Evolutionary conservation across 2,329 filamentous ascomycete species (phyloP), one percentile per base, ranked within the genome.

Genomic region (Catunica adiposa): DNA sequence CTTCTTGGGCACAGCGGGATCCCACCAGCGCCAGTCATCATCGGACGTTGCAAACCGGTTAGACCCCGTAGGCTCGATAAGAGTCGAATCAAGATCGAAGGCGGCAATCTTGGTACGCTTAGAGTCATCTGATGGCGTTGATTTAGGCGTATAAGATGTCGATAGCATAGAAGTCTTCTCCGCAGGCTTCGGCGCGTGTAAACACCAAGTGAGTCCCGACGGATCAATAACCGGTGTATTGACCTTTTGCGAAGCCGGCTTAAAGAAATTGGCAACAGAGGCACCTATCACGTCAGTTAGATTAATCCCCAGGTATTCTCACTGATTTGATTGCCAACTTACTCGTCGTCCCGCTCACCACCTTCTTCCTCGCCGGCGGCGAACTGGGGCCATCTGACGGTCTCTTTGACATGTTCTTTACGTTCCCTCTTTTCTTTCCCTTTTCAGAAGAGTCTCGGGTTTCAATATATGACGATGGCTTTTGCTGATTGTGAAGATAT

Each of bases 1-100:
- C 54, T 71, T 78, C 0, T 67, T 68, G 1, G 88, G 87, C 0
- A 97, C 85, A 17, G 70, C 74, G 14, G 69, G 62, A 66, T 94
- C 72, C 88, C 89, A 97, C 92, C 92, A 98, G 66, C 86, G 88
- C 92, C 92, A 98, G 65, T 97, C 90, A 3, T 73, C 72, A 0
- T 82, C 78, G 61, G 81, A 78, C 53, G 76, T 76, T 2, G 80
- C 76, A 63, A 90, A 90, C 53, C 78, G 92, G 6, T 89, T 89
- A 0, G 89, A 94, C 3, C 80, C 75, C 0, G 88, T 34, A 11
- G 29, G 84, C 1, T 74, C 73, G 59, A 98, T 88, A 34, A 98
- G 70, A 0, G 92, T 98, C 6, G 86, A 92, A 66, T 98, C 92
- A 22, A 88, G 73, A 62, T 88, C 84, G 61, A 88, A 88, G 0